Evolutionary conservation across 73 alveolate species (phyloP).

Genomic region (Symbiodinium natans): DNA sequence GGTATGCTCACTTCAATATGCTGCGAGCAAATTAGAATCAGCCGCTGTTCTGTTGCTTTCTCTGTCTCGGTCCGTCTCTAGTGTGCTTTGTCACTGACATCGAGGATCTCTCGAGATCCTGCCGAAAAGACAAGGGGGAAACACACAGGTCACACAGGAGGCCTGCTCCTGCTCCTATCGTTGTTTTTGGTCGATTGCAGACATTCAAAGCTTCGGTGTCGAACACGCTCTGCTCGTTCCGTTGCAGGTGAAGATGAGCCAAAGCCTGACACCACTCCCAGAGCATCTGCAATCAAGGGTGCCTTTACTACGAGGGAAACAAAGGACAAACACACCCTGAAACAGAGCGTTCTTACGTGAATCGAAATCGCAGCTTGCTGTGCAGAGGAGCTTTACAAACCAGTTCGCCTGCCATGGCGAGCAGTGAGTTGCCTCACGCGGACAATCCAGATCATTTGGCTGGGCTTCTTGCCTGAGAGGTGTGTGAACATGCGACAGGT

Average conservation of each 20-base stretch:
- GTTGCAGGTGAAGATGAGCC: background rate
- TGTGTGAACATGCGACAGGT: background rate
- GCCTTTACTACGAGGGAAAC: slow-evolving; percentile 54
- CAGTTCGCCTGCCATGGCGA: slow-evolving; percentile 81
- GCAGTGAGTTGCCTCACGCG: slow-evolving; percentile 76
- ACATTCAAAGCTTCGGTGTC: no score
- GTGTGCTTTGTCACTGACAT: background rate
- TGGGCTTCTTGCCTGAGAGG: background rate
- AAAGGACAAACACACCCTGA: background rate
- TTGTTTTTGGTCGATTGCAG: no score
- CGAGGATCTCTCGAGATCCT: background rate
- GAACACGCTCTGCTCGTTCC: no score
- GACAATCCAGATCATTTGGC: slow-evolving; percentile 51
- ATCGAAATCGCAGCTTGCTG: background rate
- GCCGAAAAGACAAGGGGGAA: no score
- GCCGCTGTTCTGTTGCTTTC: no score
- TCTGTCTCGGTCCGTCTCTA: no score
- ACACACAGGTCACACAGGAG: no score
- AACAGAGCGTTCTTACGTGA: background rate
- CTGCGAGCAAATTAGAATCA: no score
- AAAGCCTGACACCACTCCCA: slow-evolving; percentile 11
- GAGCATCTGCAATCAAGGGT: slow-evolving; percentile 66
- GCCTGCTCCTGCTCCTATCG: no score
- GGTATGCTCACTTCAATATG: no score
- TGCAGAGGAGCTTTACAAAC: slow-evolving; percentile 63